Conservation (phyloP, 2,329 filamentous ascomycete genomes). For the Fusarium nygamai region DNA sequence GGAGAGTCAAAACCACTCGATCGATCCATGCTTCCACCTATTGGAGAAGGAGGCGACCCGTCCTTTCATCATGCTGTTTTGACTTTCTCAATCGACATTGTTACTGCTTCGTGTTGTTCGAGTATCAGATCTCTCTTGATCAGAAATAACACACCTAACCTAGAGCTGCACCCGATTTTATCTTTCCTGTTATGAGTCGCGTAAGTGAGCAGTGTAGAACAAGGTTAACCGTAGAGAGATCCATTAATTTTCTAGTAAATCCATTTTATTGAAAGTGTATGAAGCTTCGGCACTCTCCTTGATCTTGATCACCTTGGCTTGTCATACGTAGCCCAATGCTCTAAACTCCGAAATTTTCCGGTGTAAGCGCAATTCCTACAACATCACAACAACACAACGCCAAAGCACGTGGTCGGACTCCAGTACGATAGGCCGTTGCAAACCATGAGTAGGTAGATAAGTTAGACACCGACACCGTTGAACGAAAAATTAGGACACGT, state of each 20-base stretch:
- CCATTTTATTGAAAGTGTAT: not conserved
- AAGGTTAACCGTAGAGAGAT: too few species aligned
- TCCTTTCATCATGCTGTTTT: not conserved
- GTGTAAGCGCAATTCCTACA: not conserved
- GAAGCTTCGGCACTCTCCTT: not conserved
- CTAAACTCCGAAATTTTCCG: conserved; percentile 25
- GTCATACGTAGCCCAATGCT: not conserved
- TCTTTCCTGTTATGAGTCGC: not conserved
- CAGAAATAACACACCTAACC: not conserved
- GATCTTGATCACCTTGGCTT: not conserved
- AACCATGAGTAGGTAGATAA: not conserved
- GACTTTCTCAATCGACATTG: not conserved
- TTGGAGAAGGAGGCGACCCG: not conserved
- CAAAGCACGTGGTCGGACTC: conserved; percentile 27
- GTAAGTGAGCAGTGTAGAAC: not conserved
- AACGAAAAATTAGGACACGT: not conserved
- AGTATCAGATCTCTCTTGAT: not conserved
- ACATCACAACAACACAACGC: not conserved
- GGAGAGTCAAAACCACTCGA: too few species aligned
- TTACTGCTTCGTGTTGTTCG: not conserved
- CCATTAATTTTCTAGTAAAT: not conserved
- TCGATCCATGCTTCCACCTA: not conserved
- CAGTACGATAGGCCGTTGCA: conserved; percentile 8
- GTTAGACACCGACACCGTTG: not conserved
- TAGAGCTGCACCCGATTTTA: not conserved